phyloP scores from a whole-genome alignment of 495 filamentous ascomycete genomes.

The Aspergillus campestris region DNA sequence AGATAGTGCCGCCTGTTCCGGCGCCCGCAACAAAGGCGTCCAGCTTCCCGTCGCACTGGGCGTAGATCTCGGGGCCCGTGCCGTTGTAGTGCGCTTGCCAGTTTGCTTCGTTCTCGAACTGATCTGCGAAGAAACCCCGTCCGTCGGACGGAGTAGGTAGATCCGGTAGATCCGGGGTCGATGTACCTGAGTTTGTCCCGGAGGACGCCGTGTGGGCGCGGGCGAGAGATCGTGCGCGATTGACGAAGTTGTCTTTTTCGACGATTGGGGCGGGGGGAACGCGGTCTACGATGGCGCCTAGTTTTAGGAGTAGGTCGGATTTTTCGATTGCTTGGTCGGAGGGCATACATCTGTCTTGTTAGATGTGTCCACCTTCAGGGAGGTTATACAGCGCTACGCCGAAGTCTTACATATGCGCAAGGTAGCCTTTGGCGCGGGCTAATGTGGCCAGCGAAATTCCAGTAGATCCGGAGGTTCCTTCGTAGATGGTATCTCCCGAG shows the following conservation, averaged over 20 bases:
- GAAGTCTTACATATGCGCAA: slow-evolving; percentile 70
- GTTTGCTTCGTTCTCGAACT: slow-evolving; percentile 89
- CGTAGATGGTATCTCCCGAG: slow-evolving; percentile 88
- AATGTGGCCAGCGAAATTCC: slow-evolving; percentile 90
- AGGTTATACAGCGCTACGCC: neutral
- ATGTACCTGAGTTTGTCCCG: slow-evolving; percentile 6
- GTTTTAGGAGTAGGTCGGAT: slow-evolving; percentile 74
- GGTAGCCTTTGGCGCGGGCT: slow-evolving; percentile 79
- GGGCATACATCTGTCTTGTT: slow-evolving; percentile 68
- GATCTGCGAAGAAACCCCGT: slow-evolving; percentile 86
- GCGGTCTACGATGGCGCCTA: slow-evolving; percentile 83
- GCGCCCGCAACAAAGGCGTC: slow-evolving; percentile 96
- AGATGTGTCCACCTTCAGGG: neutral
- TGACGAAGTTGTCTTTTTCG: slow-evolving; percentile 87
- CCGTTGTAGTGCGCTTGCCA: slow-evolving; percentile 72
- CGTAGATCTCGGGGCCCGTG: slow-evolving; percentile 83
- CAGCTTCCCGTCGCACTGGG: slow-evolving; percentile 64
- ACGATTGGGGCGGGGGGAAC: slow-evolving; percentile 88
- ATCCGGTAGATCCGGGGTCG: slow-evolving; percentile 1
- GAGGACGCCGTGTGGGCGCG: slow-evolving; percentile 56
- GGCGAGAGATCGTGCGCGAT: slow-evolving; percentile 74
- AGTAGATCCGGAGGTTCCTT: slow-evolving; percentile 91
- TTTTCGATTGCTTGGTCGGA: slow-evolving; percentile 87
- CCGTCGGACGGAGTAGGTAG: slow-evolving; percentile 17
- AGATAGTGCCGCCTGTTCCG: slow-evolving; percentile 89